Evolutionary conservation across 179 eudicot species (phyloP), one percentile per base, ranked within the genome.

Genomic region (Amaranthus tricolor): DNA sequence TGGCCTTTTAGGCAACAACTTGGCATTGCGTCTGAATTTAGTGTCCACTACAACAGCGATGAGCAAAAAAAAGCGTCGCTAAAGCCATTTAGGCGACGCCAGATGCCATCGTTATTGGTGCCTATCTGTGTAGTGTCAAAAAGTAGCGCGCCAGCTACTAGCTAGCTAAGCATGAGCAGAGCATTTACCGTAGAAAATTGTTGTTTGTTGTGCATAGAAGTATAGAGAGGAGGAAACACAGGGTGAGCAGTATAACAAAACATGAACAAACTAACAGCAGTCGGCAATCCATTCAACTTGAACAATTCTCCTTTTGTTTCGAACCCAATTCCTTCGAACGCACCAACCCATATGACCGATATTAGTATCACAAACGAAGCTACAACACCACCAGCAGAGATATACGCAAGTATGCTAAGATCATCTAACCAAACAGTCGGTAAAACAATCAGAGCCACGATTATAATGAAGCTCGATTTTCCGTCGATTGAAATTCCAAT

Each of bases 231-330:
- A 21, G 96, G 96, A 71, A 93, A 93, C 64, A 91, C 88, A 0
- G 94, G 91, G 82, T 91, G 90, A 44, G 89, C 94, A 69, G 93
- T 85, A 52, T 86, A 93, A 66, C 96, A 89, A 65, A 93, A 89
- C 31, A 89, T 86, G 61, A 85, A 91, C 64, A 93, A 80, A 85
- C 96, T 93, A 6, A 85, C 69, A 9, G 93, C 87, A 20, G 80
- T 86, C 0, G 93, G 89, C 17, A 93, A 62, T 11, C 98, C 95
- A 5, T 78, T 84, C 85, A 77, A 87, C 12, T 83, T 87, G 9
- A 89, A n/a, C n/a, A 85, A 24, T 3, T 62, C 79, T 16, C 97
- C 97, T 73, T 81, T 87, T 67, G 86, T 59, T 0, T 87, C 80
- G 58, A 91, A 93, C 60, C 96, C 92, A 24, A 91, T 75, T 50